These are phyloP conservation scores for Allodekkera sacchari DNA, from an alignment of 805 yeast genomes.

Conservation along the genomic window DNA sequence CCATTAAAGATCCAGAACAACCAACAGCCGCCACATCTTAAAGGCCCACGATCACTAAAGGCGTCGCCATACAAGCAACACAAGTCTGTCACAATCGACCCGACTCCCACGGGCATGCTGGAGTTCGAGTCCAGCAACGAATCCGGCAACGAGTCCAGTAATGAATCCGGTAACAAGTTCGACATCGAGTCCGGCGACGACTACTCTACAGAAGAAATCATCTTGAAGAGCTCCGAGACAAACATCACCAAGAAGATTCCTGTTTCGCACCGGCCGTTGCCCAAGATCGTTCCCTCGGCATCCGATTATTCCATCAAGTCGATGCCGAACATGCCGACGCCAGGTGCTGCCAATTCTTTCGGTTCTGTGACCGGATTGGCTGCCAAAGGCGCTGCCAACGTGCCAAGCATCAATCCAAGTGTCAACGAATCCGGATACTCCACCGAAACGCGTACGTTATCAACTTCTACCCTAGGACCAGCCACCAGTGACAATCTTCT, in stretches of 20 bases:
- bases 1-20: slow-evolving; percentile 9
- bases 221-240: slow-evolving; percentile 7
- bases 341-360: too few relatives aligned
- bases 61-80: slow-evolving; percentile 20
- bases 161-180: slow-evolving; percentile 9
- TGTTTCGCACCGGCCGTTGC: slow-evolving; percentile 24
- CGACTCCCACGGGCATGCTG: slow-evolving; percentile 29
- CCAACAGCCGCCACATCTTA: slow-evolving; percentile 6
- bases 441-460: too few relatives aligned
- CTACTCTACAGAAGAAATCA: slow-evolving; percentile 4
- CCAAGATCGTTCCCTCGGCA: slow-evolving; percentile 27
- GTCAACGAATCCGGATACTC: too few relatives aligned
- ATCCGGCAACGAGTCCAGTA: slow-evolving; percentile 7
- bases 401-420: too few relatives aligned
- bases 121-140: slow-evolving; percentile 24
- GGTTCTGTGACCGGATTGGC: too few relatives aligned
- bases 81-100: slow-evolving; percentile 31
- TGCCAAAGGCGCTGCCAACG: too few relatives aligned
- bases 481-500: too few relatives aligned
- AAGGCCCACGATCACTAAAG: slow-evolving; percentile 19
- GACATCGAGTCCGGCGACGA: too few relatives aligned
- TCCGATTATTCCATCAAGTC: slow-evolving; percentile 24
- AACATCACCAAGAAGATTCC: slow-evolving; percentile 3
- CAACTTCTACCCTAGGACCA: too few relatives aligned
- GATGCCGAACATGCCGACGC: slow-evolving; percentile 27